Base-by-base conservation (phyloP, 202 grass and related monocot species). In the Hordeum pubiflorum region DNA sequence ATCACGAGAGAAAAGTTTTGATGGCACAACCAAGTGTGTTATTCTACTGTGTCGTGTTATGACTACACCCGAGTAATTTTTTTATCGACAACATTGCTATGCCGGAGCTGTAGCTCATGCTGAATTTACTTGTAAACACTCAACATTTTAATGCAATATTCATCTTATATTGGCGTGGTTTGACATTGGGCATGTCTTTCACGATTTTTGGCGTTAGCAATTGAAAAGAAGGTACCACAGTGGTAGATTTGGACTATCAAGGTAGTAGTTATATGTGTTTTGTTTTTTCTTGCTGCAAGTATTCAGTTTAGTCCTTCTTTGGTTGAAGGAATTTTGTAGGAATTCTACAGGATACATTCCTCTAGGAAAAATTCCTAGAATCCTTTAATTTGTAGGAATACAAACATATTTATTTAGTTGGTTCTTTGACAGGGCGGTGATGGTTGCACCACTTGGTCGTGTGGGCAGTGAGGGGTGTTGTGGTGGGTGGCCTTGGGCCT, bases 1-100 rank as follows among this genome's bases (percentile, higher is more conserved):
- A 11, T 65, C 56, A 9, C 58, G 12, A 38, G 44, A 65, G 74
- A 69, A 82, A 75, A 71, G 68, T 89, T 79, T 89, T 86, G 87
- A 62, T 74, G 58, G 39, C 38, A 10, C 32, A 13, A 39, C 37
- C 27, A 81, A 62, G 76, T 43, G 66, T 85, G 58, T 50, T 82
- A 69, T 50, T 83, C 67, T 68, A 68, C 22, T 3, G 40, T 81
- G 78, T 61, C 52, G 2, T 12, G 20, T 17, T 43, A 69, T 44
- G 44, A 50, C 7, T 8, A 72, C 44, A 43, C 50, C 43, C n/a
- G 17, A 54, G 59, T 69, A 60, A 68, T 26, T 79, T 24, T 59
- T 59, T 40, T 59, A 77, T 27, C 9, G 23, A 74, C 23, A 67
- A 62, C 68, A 63, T 80, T 80, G 69, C 55, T 72, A 21, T 10